Evolutionary conservation across 352 stramenopile species (phyloP).

Genomic region (Pythium volutum): DNA sequence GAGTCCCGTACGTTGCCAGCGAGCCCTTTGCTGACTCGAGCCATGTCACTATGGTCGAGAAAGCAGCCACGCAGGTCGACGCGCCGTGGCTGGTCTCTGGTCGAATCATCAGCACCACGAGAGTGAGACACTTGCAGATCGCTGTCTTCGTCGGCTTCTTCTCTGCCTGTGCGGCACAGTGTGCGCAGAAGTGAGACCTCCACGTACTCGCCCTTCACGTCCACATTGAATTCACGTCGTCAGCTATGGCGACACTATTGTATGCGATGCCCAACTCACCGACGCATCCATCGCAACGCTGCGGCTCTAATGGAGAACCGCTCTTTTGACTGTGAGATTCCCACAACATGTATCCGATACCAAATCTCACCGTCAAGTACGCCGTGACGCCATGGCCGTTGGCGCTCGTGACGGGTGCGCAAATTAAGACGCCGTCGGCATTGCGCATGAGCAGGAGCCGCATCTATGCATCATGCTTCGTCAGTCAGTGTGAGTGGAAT

Average conservation of each 20-base stretch:
- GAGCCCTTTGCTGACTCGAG: constrained; percentile 39
- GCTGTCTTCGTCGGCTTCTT: neutral
- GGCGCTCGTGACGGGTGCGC: constrained; percentile 27
- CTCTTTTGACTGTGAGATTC: neutral
- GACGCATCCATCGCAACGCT: constrained; percentile 25
- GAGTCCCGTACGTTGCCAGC: constrained; percentile 38
- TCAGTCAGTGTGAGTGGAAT: neutral
- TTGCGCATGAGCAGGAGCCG: constrained; percentile 37
- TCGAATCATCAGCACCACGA: neutral
- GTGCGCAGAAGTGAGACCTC: constrained; percentile 2
- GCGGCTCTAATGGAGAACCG: constrained; percentile 23
- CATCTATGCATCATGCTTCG: constrained; percentile 27
- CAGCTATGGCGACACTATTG: neutral
- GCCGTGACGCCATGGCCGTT: constrained; percentile 22
- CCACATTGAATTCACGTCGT: neutral
- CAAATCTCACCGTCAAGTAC: constrained; percentile 43
- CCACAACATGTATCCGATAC: neutral
- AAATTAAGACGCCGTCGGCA: constrained; percentile 54
- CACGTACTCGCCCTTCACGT: constrained; percentile 2
- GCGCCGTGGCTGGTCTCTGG: neutral
- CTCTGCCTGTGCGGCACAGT: neutral
- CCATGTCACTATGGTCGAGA: constrained; percentile 40
- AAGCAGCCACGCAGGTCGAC: constrained; percentile 63
- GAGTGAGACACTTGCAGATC: neutral
- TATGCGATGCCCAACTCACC: neutral